These are phyloP conservation scores for Hordeum pubiflorum DNA, from an alignment of 202 grass and related monocot genomes.

Conservation along the genomic window DNA sequence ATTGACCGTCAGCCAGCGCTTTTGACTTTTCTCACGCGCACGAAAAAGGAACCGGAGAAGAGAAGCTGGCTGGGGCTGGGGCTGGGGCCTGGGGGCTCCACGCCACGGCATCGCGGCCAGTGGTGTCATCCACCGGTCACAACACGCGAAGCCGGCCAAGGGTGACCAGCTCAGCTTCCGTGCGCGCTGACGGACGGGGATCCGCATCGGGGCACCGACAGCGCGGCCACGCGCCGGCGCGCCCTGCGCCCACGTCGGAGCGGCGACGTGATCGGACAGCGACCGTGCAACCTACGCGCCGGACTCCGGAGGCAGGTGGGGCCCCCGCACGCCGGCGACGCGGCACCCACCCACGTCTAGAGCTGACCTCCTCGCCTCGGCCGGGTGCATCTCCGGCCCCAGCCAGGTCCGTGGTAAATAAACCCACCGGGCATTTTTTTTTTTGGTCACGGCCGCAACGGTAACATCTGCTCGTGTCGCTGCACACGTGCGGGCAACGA, in stretches of 20 bases:
- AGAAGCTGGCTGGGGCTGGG: too few relatives aligned
- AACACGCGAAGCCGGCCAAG: not conserved
- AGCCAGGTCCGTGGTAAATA: not conserved
- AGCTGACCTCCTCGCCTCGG: not conserved
- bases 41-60: not conserved
- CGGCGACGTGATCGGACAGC: constrained; percentile 39
- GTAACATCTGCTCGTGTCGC: not conserved
- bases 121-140: not conserved
- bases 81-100: not conserved
- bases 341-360: constrained; percentile 32
- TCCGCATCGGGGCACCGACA: constrained; percentile 35
- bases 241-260: not conserved
- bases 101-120: not conserved
- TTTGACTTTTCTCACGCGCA: not conserved
- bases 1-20: not conserved
- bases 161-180: not conserved
- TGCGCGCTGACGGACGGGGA: not conserved
- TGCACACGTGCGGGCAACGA: not conserved
- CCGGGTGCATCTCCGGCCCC: not conserved
- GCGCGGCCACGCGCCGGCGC: constrained; percentile 6
- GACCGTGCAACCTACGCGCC: constrained; percentile 44
- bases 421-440: not conserved
- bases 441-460: not conserved
- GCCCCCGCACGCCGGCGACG: constrained; percentile 16
- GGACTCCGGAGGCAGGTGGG: not conserved